phyloP scores from a whole-genome alignment of 1,284 basidiomycete species.

The Moniliella sp. region DNA sequence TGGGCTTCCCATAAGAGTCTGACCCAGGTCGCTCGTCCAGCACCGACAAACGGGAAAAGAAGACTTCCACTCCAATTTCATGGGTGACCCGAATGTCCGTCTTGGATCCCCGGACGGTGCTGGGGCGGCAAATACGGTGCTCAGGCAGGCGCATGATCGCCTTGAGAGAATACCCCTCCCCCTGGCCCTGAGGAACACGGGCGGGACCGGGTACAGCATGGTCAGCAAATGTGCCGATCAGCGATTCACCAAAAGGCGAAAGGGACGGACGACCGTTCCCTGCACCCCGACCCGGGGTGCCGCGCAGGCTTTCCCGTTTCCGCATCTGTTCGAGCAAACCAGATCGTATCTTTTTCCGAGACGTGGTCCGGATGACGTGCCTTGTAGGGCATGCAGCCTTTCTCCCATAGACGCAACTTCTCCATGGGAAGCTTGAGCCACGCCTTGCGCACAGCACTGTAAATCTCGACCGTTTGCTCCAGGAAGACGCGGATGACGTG shows the following conservation, averaged over 20 bases:
- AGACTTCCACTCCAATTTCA: slow-evolving; percentile 25
- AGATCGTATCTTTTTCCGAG: slow-evolving; percentile 12
- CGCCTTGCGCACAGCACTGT: slow-evolving; percentile 13
- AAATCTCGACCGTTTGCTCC: slow-evolving; percentile 29
- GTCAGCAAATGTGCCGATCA: slow-evolving; percentile 11
- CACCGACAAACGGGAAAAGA: slow-evolving; percentile 24
- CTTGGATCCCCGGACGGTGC: slow-evolving; percentile 22
- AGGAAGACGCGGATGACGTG: slow-evolving; percentile 24
- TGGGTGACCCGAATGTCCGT: slow-evolving; percentile 27
- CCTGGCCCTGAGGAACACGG: slow-evolving; percentile 3
- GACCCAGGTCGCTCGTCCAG: slow-evolving; percentile 16
- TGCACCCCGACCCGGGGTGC: slow-evolving; percentile 12
- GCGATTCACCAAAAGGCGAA: slow-evolving; percentile 11
- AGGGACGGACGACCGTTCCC: slow-evolving; percentile 8
- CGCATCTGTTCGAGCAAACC: too few relatives aligned
- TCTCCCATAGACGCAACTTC: slow-evolving; percentile 27
- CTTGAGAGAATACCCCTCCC: slow-evolving; percentile 26
- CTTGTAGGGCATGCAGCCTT: slow-evolving; percentile 27
- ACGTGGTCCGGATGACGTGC: slow-evolving; percentile 7
- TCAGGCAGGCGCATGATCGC: slow-evolving; percentile 24
- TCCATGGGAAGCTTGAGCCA: slow-evolving; percentile 23
- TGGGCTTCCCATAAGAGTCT: slow-evolving; percentile 23
- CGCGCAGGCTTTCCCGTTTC: slow-evolving; percentile 8
- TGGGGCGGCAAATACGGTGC: slow-evolving; percentile 24
- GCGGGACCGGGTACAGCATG: too few relatives aligned